Evolutionary conservation across 331 rosid species (phyloP), one percentile per base, ranked within the genome.

Genomic region (Arachis monticola): DNA sequence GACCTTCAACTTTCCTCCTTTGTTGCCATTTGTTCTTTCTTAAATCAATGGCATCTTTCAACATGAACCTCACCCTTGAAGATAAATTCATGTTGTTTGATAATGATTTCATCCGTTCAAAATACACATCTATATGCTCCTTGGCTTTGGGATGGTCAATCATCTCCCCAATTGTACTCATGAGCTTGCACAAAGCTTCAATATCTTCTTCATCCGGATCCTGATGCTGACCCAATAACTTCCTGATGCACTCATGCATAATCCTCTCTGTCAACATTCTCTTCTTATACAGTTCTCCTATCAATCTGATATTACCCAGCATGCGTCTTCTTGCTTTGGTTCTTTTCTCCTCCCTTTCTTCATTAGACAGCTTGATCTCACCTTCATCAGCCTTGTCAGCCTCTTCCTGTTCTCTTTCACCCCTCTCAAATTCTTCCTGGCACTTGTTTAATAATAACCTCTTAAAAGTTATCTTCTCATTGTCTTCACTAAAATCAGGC

Each of bases 341-440:
- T 64, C 99, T 80, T 68, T 85, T 94, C 60, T 81, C 93, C 82
- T 94, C 99, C 76, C 99, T 87, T 86, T 88, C 86, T 81, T 81
- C 95, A 50, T 78, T 78, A 56, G 96, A 82, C 72, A 77, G 93
- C 76, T 87, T 90, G 50, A 85, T 77, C 81, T 85, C 91, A 61
- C 98, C 94, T 71, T 93, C 98, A 45, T 89, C 96, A 67, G 84
- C 94, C 81, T 92, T 88, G 52, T 94, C 81, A 10, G 99, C 99
- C 82, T 94, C 99, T 76, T 88, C 93, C 79, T 94, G 88, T 71
- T 94, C 99, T 79, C 89, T 87, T 82, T 83, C 99, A 69, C 96
- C 99, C 73, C 93, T 88, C 88, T 93, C 98, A 88, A 93, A 93
- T 78, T 93, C 98, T 79, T 89, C 97, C 75, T 93, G 98, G 77